Conservation (phyloP, 495 filamentous ascomycete genomes). For the Xylaria acuta region DNA sequence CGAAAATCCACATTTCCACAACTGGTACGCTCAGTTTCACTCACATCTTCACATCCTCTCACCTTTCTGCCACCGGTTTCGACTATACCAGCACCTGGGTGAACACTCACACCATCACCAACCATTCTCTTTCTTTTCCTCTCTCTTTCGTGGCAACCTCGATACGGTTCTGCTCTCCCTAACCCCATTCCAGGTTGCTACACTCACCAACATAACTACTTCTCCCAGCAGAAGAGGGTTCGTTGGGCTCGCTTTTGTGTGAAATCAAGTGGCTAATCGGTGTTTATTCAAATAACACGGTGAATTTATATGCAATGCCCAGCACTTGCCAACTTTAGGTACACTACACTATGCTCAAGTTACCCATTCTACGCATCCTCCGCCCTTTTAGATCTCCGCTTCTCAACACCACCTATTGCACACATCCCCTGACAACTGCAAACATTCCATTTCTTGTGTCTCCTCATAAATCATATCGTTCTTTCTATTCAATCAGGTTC, state of each 20-base stretch:
- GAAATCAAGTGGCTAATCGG: neutral
- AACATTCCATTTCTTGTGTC: neutral
- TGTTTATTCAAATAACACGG: neutral
- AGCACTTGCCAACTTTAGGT: neutral
- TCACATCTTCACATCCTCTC: neutral
- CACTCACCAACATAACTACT: neutral
- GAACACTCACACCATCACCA: neutral
- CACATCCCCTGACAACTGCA: neutral
- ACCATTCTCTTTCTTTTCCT: neutral
- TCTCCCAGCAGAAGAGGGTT: neutral
- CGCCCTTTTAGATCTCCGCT: neutral
- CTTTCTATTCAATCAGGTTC: neutral
- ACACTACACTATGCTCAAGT: neutral
- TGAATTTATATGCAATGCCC: neutral
- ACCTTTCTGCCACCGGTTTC: neutral
- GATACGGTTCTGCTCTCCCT: neutral
- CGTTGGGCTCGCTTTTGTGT: neutral
- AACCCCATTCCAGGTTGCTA: neutral
- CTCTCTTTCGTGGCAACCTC: neutral
- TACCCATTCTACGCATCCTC: neutral
- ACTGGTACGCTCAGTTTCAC: neutral
- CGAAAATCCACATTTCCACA: neutral
- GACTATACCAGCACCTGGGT: neutral
- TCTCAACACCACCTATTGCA: neutral
- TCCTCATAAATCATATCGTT: neutral